Evolutionary conservation across 2,329 filamentous ascomycete species (phyloP), one percentile per base, ranked within the genome.

Genomic region (Dothistroma pini): DNA sequence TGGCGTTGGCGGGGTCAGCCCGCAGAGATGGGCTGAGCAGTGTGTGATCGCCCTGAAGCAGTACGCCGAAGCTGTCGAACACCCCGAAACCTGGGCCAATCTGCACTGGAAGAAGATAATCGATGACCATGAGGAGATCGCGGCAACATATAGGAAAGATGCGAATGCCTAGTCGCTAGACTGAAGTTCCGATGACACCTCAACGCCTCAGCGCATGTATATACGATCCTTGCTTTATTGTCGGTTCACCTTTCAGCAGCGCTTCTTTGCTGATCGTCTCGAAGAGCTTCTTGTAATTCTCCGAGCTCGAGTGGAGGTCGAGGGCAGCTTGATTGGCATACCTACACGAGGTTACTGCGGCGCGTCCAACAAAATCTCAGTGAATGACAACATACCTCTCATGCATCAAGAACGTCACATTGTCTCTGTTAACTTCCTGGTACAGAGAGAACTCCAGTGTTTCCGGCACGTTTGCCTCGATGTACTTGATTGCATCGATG

Each of bases 41-140:
- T 71, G 75, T 19, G 77, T 82, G 19, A 60, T 84, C 21, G 81
- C 82, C 0, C 66, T 84, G 61, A 83, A 79, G 68, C 80, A 84
- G 68, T 84, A 78, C 63, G 73, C 79, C 1, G 77, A 83, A 54
- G 79, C 81, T 3, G 64, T 77, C 34, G 73, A 79, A 64, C 72
- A 76, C 21, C 78, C 78, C 0, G 71, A 72, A 47, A 74, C 72
- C 58, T 83, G 81, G 81, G 70, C 71, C 10, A 48, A 58, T 2
- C 64, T 83, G 55, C 63, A 70, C 1, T 80, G 78, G 78, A 50
- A 44, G 1, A 69, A 75, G 14, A 62, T 75, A 9, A 56, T 52
- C 9, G 56, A 67, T 11, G 66, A 72, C 47, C 62, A 61, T 12
- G 50, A 52, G 7, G 70, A 74, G 62, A 71, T 77, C 9, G 32